A percentile compares a stretch with the other conserved stretches of the same genome.
Conservation (phyloP, 495 filamentous ascomycete genomes). For the Aspergillus diversus region DNA sequence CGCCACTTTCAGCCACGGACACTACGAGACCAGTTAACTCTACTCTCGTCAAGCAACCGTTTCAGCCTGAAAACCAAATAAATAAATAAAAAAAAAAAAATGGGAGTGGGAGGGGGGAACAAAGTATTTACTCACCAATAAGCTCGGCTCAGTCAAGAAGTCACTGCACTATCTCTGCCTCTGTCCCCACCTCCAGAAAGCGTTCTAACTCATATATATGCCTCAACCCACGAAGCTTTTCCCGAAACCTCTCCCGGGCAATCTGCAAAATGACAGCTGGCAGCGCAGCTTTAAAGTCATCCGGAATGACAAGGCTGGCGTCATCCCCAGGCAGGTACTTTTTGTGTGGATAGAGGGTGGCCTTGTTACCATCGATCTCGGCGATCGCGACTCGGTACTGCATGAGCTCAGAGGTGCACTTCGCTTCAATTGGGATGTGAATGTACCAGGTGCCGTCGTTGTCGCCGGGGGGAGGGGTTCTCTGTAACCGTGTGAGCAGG, state of each 20-base stretch:
- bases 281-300: background rate
- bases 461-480: background rate
- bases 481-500: conserved; percentile 9
- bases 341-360: background rate
- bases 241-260: conserved; percentile 7
- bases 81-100: background rate
- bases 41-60: too few species aligned
- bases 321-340: background rate
- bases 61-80: too few species aligned
- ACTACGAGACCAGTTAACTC: too few species aligned
- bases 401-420: background rate
- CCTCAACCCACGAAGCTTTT: conserved; percentile 6
- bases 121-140: background rate
- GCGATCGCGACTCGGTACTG: conserved; percentile 10
- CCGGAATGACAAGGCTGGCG: background rate
- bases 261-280: background rate
- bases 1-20: too few species aligned
- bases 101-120: background rate
- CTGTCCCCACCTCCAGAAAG: conserved; percentile 1
- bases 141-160: background rate
- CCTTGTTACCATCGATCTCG: conserved; percentile 5
- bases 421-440: conserved; percentile 6
- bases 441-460: conserved; percentile 1
- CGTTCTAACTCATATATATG: conserved; percentile 4
- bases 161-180: background rate